Base-by-base conservation (phyloP, 352 stramenopile species). In the Phytophthora hybrid region DNA sequence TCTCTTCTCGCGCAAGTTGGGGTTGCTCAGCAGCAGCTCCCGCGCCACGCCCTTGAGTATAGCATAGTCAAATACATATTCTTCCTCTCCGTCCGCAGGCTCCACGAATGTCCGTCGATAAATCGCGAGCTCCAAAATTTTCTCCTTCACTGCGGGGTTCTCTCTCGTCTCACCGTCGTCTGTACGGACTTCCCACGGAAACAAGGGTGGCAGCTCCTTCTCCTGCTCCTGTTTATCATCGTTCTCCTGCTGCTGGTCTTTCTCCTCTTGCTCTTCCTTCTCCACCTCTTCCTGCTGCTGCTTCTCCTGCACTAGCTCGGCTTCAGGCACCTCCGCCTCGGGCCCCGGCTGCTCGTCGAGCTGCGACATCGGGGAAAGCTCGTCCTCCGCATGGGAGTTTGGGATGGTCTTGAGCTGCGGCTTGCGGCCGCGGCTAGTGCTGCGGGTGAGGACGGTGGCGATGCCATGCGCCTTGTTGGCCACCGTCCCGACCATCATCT, bases 31-130 rank as follows among this genome's bases (percentile, higher is more conserved):
- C 54, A 93, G 62, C 66, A 93, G 57, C 37, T 89, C 73, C 29
- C 77, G 71, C 2, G 79, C 72, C 54, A 92, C 78, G 31, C 76
- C 61, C 26, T 87, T 82, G 60, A 92, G 79, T 46, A n/a, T 75
- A 61, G 87, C 61, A 44, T 77, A 90, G 21, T 85, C 65, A 41
- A 92, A 92, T n/a, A 84, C 73, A 62, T 84, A 92, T 47, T 90
- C 86, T 34, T 91, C 83, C 44, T 92, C 86, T 37, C 86, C 86
- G 10, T 64, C 71, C 1, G 84, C 82, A 62, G 81, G 73, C 29
- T 92, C 86, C 18, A 88, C 74, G 46, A 89, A 93, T 26, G 86
- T 93, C 60, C 74, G 76, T 23, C 86, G 82, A 55, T 89, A 91
- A 21, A 91, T 81, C 3, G 80, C 81, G n/a, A 92, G 80, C 56